phyloP scores from a whole-genome alignment of 441 rosid genomes.

The Erodium texanum region DNA sequence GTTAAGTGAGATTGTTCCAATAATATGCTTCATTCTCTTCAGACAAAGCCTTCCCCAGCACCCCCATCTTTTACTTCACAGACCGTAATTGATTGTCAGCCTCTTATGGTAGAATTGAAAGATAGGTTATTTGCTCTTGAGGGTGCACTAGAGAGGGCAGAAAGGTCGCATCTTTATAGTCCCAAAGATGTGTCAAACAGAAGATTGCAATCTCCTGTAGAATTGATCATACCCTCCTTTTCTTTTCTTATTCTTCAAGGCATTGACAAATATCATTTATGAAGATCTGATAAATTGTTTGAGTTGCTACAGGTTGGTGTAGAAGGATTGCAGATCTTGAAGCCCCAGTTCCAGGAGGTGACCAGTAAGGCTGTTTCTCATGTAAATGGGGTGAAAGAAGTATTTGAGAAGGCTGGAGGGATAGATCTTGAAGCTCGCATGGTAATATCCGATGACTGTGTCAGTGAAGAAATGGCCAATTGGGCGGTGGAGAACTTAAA shows the following conservation, averaged over 20 bases:
- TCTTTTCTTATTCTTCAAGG: neutral
- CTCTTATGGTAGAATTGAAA: slow-evolving; percentile 85
- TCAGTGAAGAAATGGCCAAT: slow-evolving; percentile 40
- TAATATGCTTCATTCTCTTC: slow-evolving; percentile 81
- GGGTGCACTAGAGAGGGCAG: slow-evolving; percentile 62
- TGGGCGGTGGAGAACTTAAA: slow-evolving; percentile 76
- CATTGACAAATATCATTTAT: neutral
- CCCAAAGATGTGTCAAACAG: slow-evolving; percentile 28
- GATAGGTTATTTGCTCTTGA: slow-evolving; percentile 97
- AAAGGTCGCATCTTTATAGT: slow-evolving; percentile 41
- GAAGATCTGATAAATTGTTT: neutral
- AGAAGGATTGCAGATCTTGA: slow-evolving; percentile 71
- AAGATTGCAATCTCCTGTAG: slow-evolving; percentile 49
- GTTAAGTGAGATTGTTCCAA: slow-evolving; percentile 47
- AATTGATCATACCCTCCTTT: slow-evolving; percentile 31
- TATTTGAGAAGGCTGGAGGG: slow-evolving; percentile 45
- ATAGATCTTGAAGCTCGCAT: slow-evolving; percentile 62
- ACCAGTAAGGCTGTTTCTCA: slow-evolving; percentile 21
- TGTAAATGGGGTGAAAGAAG: slow-evolving; percentile 51
- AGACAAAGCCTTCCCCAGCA: slow-evolving; percentile 79
- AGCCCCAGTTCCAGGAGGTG: slow-evolving; percentile 53
- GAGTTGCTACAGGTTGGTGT: slow-evolving; percentile 52
- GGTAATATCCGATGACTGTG: slow-evolving; percentile 44
- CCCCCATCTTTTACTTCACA: slow-evolving; percentile 77
- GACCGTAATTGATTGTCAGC: slow-evolving; percentile 82